Percentiles rank a stretch among this genome's conserved stretches.
These are phyloP conservation scores for Aurifilum marmelostoma DNA, from an alignment of 2,329 filamentous ascomycete species.

Conservation along the genomic window DNA sequence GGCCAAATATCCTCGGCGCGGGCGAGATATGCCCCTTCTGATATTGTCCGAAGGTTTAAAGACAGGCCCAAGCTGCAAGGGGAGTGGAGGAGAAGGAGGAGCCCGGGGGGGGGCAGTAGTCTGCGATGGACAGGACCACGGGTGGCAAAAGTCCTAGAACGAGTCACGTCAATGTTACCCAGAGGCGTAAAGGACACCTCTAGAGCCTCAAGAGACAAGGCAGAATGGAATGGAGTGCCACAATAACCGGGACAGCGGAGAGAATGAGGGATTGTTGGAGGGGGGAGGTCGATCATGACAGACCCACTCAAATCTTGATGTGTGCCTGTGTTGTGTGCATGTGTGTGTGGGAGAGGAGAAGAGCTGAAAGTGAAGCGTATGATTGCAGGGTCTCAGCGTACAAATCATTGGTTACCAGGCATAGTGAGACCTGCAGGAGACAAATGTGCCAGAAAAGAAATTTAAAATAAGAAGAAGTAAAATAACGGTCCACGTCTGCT, in stretches of 20 bases:
- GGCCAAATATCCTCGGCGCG: neutral
- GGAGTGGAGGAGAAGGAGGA: neutral
- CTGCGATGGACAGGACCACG: neutral
- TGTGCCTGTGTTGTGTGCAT: no score
- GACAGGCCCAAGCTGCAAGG: no score
- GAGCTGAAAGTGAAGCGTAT: conserved; percentile 1
- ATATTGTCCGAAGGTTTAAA: neutral
- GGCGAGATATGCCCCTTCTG: neutral
- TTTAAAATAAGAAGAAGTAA: no score
- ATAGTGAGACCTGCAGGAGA: neutral
- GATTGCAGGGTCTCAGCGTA: neutral
- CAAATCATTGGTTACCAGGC: conserved; percentile 2
- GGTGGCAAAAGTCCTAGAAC: conserved; percentile 1
- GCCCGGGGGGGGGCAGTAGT: no score
- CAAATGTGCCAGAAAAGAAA: neutral
- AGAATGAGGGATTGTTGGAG: neutral
- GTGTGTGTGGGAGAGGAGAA: neutral
- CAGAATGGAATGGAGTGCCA: neutral
- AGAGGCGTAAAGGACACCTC: neutral
- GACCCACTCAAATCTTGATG: no score
- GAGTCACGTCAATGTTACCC: conserved; percentile 2
- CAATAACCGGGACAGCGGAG: no score
- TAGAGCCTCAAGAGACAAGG: neutral
- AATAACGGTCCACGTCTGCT: neutral
- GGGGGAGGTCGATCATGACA: neutral